Base-by-base conservation (phyloP, 1,139 yeast species). In the Blastobotrys buckinghamii region DNA sequence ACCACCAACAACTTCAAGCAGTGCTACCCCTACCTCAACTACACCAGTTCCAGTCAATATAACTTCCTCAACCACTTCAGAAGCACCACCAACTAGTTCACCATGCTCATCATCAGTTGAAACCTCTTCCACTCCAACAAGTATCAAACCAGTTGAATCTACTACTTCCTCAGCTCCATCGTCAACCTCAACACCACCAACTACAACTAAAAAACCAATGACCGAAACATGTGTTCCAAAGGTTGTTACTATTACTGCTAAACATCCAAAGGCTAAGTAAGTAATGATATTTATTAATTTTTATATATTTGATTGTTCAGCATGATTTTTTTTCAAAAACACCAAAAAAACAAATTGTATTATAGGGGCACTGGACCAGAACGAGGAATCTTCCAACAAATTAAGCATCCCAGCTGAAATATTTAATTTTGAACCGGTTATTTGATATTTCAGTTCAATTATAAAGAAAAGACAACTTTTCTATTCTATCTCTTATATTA, bases 71-170 rank as follows among this genome's bases (percentile, higher is more conserved):
- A 39, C 42, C n/a, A n/a, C n/a, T 12, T 10, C 36, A 16, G 33
- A 20, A 37, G 26, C n/a, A 29, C 19, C 24, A 7, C 19, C 7
- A 15, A 26, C 43, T 40, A 15, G 36, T 26, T 39, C 43, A 27
- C 7, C 34, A 8, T 13, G 10, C 16, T 7, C 33, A 5, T 7
- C 36, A 7, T 17, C 33, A 12, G 20, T 27, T 20, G 47, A 27
- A 17, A n/a, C 47, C 24, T 9, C 20, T 13, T 17, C 48, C 8
- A 22, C 42, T 20, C 39, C n/a, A n/a, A 39, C 36, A n/a, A n/a
- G n/a, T n/a, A n/a, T n/a, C n/a, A 13, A 17, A 22, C 43, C n/a
- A n/a, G n/a, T n/a, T n/a, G 27, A 15, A 19, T 13, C 27, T 22
- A 3, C 42, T 24, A 6, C 6, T 17, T 35, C 43, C 16, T 10